phyloP scores from a whole-genome alignment of 495 filamentous ascomycete genomes.

The Tuber microsphaerosporum region DNA sequence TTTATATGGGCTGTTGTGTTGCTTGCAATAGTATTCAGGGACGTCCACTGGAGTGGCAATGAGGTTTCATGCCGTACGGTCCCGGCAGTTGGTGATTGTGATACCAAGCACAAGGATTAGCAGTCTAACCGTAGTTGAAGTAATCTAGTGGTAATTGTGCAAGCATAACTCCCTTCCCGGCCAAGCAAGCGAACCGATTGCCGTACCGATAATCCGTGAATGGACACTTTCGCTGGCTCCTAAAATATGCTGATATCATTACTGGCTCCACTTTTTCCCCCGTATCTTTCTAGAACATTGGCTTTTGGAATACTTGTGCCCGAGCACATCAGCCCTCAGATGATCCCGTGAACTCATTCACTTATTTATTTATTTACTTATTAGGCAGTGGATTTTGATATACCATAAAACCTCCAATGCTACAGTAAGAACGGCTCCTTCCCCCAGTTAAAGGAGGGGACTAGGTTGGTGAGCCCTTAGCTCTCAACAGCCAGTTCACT shows the following conservation, averaged over 20 bases:
- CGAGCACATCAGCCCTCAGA: not conserved
- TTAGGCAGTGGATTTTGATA: not conserved
- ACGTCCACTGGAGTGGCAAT: too few relatives aligned
- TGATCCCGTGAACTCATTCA: not conserved
- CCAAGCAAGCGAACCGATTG: not conserved
- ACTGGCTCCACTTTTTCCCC: not conserved
- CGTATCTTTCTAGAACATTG: not conserved
- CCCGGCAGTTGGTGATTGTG: not conserved
- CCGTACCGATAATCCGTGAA: not conserved
- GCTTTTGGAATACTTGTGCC: not conserved
- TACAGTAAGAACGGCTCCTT: not conserved
- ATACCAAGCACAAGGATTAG: not conserved
- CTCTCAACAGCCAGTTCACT: not conserved
- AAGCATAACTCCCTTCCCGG: not conserved
- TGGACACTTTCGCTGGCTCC: not conserved
- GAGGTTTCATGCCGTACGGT: too few relatives aligned
- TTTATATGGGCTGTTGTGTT: too few relatives aligned
- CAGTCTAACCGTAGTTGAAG: not conserved
- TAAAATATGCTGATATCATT: not conserved
- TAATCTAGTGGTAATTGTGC: not conserved
- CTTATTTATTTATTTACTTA: not conserved
- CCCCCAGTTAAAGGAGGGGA: not conserved
- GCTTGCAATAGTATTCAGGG: too few relatives aligned
- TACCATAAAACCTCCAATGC: not conserved
- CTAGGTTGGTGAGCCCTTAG: not conserved